phyloP scores from a whole-genome alignment of 2,329 filamentous ascomycete species.

The Xylariaceae sp. region DNA sequence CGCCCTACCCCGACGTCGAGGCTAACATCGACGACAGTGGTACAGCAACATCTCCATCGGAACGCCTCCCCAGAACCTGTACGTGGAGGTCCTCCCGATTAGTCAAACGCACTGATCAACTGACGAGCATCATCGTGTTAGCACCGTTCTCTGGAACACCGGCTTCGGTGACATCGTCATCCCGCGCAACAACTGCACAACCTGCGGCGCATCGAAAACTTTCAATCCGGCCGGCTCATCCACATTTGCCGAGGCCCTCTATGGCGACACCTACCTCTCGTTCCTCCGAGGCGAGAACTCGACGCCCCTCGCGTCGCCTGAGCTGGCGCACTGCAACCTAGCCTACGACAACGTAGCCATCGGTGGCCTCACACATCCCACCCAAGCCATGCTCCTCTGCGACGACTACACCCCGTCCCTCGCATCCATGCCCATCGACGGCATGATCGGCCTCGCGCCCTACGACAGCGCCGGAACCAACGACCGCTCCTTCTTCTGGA shows the following conservation, averaged over 20 bases:
- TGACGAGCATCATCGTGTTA: slow-evolving; percentile 5
- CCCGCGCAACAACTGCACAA: slow-evolving; percentile 29
- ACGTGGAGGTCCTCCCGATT: slow-evolving; percentile 12
- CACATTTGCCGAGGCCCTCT: slow-evolving; percentile 27
- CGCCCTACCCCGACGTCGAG: neutral
- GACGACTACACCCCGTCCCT: slow-evolving; percentile 28
- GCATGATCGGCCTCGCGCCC: slow-evolving; percentile 32
- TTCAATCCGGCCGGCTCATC: slow-evolving; percentile 30
- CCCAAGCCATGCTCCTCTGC: slow-evolving; percentile 32
- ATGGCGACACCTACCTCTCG: slow-evolving; percentile 9
- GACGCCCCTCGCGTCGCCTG: slow-evolving; percentile 22
- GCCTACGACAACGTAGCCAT: slow-evolving; percentile 31
- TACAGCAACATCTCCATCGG: slow-evolving; percentile 14
- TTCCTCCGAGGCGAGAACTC: slow-evolving; percentile 32
- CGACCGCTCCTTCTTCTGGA: slow-evolving; percentile 27
- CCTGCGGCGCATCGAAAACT: slow-evolving; percentile 20
- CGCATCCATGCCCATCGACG: slow-evolving; percentile 29
- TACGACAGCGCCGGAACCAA: slow-evolving; percentile 9
- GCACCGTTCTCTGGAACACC: slow-evolving; percentile 33
- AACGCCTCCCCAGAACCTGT: slow-evolving; percentile 28
- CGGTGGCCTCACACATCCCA: slow-evolving; percentile 25
- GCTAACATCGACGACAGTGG: slow-evolving; percentile 7
- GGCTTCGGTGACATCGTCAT: slow-evolving; percentile 28
- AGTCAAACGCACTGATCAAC: neutral
- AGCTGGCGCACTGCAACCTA: slow-evolving; percentile 25